Percentiles rank a stretch among this genome's conserved stretches.
phyloP scores from a whole-genome alignment of 331 rosid genomes.

The Malus hybrid region DNA sequence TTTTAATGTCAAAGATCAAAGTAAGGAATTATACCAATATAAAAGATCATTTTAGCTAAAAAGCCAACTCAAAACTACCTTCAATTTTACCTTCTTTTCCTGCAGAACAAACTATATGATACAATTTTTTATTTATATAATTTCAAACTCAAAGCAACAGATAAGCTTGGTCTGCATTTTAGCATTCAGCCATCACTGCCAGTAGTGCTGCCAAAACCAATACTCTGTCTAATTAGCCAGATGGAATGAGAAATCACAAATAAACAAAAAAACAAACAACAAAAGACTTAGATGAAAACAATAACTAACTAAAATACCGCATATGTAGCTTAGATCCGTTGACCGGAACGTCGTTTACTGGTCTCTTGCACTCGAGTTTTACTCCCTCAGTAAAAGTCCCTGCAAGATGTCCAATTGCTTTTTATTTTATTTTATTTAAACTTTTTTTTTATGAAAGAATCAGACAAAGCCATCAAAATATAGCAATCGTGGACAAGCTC shows the following conservation, averaged over 20 bases:
- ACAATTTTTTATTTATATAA: no score
- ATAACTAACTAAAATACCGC: background rate
- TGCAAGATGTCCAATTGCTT: background rate
- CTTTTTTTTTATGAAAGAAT: background rate
- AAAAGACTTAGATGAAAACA: background rate
- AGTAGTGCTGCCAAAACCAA: constrained; percentile 3
- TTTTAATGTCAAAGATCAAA: no score
- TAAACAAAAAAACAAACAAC: background rate
- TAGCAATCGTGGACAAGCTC: constrained; percentile 5
- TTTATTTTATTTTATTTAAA: no score
- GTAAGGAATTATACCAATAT: no score
- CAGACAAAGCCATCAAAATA: background rate
- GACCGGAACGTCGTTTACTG: no score
- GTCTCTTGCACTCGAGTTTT: background rate
- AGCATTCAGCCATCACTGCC: constrained; percentile 4
- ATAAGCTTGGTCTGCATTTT: constrained; percentile 12
- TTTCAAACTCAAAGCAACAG: constrained; percentile 13
- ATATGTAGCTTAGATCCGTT: background rate
- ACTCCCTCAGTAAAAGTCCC: no score
- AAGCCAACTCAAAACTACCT: constrained; percentile 25
- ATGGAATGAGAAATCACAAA: background rate
- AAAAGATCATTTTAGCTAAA: no score
- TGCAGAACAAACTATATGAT: background rate
- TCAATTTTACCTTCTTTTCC: background rate
- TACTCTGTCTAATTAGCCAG: background rate